A percentile compares a stretch with the other conserved stretches of the same genome.
These are phyloP conservation scores for Cladosporium oxysporum DNA, from an alignment of 2,329 filamentous ascomycete genomes.

Conservation along the genomic window DNA sequence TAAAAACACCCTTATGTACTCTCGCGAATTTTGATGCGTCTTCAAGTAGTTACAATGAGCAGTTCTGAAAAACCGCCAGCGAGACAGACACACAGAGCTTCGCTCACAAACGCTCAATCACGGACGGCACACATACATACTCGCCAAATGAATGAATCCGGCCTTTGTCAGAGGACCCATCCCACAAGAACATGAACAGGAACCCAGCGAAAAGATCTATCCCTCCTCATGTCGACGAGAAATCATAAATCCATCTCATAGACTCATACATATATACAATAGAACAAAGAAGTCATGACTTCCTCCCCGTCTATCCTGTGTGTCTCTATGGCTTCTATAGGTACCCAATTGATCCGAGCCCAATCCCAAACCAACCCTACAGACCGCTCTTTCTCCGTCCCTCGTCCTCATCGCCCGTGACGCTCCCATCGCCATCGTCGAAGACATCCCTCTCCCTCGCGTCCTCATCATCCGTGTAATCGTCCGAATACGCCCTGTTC, in stretches of 20 bases:
- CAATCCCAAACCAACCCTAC: not conserved
- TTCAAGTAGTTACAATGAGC: too few species aligned
- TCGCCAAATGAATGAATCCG: not conserved
- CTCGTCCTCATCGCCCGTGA: conserved; percentile 35
- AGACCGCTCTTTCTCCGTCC: conserved; percentile 27
- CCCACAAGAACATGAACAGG: not conserved
- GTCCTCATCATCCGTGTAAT: conserved; percentile 46
- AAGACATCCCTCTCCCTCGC: conserved; percentile 48
- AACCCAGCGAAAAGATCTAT: not conserved
- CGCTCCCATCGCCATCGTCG: conserved; percentile 44
- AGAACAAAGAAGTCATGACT: not conserved
- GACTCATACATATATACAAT: not conserved
- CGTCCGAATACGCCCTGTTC: conserved; percentile 40
- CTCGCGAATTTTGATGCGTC: too few species aligned
- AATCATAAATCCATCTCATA: not conserved
- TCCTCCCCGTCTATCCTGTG: not conserved
- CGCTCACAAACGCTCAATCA: too few species aligned
- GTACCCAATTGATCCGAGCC: not conserved
- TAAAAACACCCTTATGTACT: too few species aligned
- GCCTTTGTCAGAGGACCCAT: not conserved
- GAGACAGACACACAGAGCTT: too few species aligned
- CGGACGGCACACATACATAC: too few species aligned
- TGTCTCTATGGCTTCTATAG: not conserved
- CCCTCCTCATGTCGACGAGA: not conserved
- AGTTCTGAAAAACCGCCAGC: too few species aligned